phyloP scores from a whole-genome alignment of 306 rosid genomes.

The Elaeagnus macrophylla region DNA sequence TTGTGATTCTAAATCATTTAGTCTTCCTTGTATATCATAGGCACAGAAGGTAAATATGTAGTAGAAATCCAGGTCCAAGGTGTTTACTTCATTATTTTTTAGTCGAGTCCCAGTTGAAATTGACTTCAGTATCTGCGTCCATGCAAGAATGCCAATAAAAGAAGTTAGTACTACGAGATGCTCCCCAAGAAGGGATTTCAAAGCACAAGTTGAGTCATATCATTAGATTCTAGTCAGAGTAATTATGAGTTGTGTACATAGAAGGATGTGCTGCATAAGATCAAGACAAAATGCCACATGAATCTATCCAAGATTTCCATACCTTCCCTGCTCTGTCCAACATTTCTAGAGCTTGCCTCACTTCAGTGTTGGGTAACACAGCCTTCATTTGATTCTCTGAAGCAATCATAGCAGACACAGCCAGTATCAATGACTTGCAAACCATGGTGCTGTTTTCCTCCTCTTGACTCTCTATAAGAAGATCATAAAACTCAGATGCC shows the following conservation, averaged over 20 bases:
- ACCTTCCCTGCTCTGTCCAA: conserved; percentile 91
- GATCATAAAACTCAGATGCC: conserved; percentile 57
- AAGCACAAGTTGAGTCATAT: conserved; percentile 1
- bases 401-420: conserved; percentile 68
- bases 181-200: conserved; percentile 6
- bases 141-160: conserved; percentile 18
- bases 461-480: conserved; percentile 38
- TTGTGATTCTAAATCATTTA: conserved; percentile 53
- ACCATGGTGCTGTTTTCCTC: conserved; percentile 43
- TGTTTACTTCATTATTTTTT: conserved; percentile 26
- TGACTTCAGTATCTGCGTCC: conserved; percentile 66
- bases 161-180: conserved; percentile 10
- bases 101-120: conserved; percentile 34
- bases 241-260: not conserved
- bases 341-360: conserved; percentile 52
- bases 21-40: conserved; percentile 73
- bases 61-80: conserved; percentile 49
- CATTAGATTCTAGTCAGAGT: not conserved
- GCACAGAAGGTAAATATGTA: conserved; percentile 64
- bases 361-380: conserved; percentile 55
- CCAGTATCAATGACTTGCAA: conserved; percentile 60
- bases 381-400: conserved; percentile 52
- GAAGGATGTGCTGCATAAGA: conserved; percentile 4
- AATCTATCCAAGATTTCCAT: conserved; percentile 16
- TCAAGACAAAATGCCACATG: conserved; percentile 3